Base-by-base conservation (phyloP, 164 flowering plant genomes). In the Tetracentron sinense region DNA sequence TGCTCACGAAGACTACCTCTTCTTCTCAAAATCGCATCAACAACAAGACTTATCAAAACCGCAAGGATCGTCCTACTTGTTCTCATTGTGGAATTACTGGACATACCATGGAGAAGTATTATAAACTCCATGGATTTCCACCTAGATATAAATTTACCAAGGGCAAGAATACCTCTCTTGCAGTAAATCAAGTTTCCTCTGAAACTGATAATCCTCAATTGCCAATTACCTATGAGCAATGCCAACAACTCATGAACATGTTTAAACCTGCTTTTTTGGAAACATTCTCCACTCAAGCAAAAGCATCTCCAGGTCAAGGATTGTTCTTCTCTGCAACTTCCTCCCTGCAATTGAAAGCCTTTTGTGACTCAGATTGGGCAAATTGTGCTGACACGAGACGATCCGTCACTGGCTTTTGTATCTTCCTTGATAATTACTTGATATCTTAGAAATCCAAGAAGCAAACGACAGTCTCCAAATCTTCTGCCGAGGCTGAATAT, bases 401-500 rank as follows among this genome's bases (percentile, higher is more conserved):
- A 38, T 38, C 11, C 15, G 14, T 16, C 14, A 8, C 44, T 38
- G 11, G 44, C 14, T 38, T 8, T 38, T 38, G 44, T 38, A 16
- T 38, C 8, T 38, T 38, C 14, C 44, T 38, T 38, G 44, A 8
- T 8, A 16, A 38, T 38, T 38, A 12, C 14, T 38, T 38, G 14
- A 54, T 54, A 21, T 54, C 29, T 23, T 54, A 28, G 56, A 52
- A 52, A 11, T 21, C 56, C 21, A 23, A 54, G 27, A 54, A 54
- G 26, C 29, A 54, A 26, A 26, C 21, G 12, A 54, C 29, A 4
- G 30, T 54, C 5, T 54, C 56, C 4, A 27, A 23, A 6, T 54
- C 56, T 23, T 54, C 56, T 3, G 23, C 56, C 12, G 56, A 54
- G 14, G 56, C 56, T 0, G 56, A 54, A 54, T 54, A 54, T 23